A percentile compares a stretch with the other conserved stretches of the same genome.
Conservation (phyloP, 2,329 filamentous ascomycete genomes). For the Calonectria pseudoreteaudii region DNA sequence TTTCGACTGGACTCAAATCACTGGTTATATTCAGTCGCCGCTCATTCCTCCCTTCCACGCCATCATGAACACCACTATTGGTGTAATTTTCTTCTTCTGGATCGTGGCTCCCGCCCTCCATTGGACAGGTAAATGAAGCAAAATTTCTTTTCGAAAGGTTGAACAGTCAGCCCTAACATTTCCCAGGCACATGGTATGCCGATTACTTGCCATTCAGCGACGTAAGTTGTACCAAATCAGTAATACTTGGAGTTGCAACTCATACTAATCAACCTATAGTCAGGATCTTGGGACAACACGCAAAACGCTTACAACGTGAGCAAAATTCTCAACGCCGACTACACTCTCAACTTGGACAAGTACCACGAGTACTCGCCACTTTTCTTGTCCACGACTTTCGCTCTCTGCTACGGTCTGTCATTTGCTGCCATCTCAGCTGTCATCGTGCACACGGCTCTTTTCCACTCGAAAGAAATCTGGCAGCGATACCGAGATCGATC, state of each 20-base stretch:
- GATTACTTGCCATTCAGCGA: slow-evolving; percentile 56
- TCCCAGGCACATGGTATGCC: slow-evolving; percentile 12
- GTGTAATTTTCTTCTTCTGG: slow-evolving; percentile 60
- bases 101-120: slow-evolving; percentile 24
- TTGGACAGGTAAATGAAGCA: not conserved
- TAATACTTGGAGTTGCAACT: not conserved
- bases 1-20: slow-evolving; percentile 59
- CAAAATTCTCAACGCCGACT: slow-evolving; percentile 64
- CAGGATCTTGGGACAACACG: slow-evolving; percentile 61
- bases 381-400: slow-evolving; percentile 66
- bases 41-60: slow-evolving; percentile 71
- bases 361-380: slow-evolving; percentile 70
- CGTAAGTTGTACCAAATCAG: slow-evolving; percentile 58
- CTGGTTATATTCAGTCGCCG: slow-evolving; percentile 67
- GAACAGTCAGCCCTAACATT: not conserved
- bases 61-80: slow-evolving; percentile 68
- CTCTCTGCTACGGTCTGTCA: slow-evolving; percentile 66
- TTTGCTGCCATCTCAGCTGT: slow-evolving; percentile 68
- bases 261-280: not conserved
- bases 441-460: slow-evolving; percentile 63
- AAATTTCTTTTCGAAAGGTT: no score
- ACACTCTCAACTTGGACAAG: slow-evolving; percentile 64
- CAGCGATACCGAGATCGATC: slow-evolving; percentile 42
- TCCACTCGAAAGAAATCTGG: slow-evolving; percentile 63
- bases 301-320: slow-evolving; percentile 67